Evolutionary conservation across 1,284 basidiomycete species (phyloP), one percentile per base, ranked within the genome.

Genomic region (Puccinia polysora): DNA sequence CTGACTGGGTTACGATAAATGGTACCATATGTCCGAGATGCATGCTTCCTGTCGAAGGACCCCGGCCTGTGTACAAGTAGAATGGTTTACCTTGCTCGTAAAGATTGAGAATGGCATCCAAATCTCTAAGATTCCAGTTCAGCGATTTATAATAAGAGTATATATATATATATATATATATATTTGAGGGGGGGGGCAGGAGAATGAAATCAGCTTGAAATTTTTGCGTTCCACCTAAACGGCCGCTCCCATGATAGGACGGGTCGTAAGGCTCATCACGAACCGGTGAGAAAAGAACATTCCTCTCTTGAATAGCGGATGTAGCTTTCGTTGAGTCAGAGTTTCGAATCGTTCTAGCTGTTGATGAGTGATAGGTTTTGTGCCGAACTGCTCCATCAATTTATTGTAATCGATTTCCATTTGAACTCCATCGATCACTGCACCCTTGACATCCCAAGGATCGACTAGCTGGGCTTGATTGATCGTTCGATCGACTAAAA

Each of bases 251-350:
- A 23, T 10, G 15, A 25, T 47, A 25, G 14, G 0, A 34, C 20
- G 36, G 47, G 60, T n/a, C 14, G 75, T 4, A 20, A 10, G 32
- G 25, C n/a, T 45, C 6, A 7, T 10, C 36, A 80, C 86, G 75
- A 76, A 91, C 91, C 94, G 87, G 82, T 99, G 96, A 34, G 93
- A 96, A 82, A 97, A 99, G 83, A 98, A 99, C 84, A 89, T 91
- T 20, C 93, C 94, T 73, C 96, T 84, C 53, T 94, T 85, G 65
- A 99, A 83, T 56, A 98, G 85, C 7, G 91, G 84, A 81, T 98
- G 95, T n/a, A 96, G 91, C 75, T 85, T 87, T 75, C 87, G 86
- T 14, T 95, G 94, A 1, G 96, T 98, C 64, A 98, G 81, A 67
- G 84, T 85, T 82, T 98, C 92, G 77, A 99, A 98, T 49, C 95